Percentiles rank a stretch among this genome's conserved stretches.
These are phyloP conservation scores for Delphinella strobiligena DNA, from an alignment of 2,329 filamentous ascomycete species.

Conservation along the genomic window DNA sequence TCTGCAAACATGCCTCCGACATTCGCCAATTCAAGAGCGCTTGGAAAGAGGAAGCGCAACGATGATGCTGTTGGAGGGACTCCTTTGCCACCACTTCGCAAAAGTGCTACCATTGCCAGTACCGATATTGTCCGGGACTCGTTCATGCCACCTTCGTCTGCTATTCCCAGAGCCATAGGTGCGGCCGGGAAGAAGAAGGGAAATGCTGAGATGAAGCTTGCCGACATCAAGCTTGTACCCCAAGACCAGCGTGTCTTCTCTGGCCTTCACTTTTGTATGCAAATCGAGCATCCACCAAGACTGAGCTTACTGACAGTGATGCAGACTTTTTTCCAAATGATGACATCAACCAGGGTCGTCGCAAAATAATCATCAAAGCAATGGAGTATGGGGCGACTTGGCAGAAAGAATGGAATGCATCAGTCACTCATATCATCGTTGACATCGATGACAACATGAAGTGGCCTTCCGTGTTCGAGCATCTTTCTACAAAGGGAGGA, in stretches of 20 bases:
- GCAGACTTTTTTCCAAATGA: conserved; percentile 68
- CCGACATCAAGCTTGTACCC: conserved; percentile 12
- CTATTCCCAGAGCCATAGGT: too few relatives aligned
- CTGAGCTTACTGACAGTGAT: background rate
- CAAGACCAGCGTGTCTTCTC: conserved; percentile 19
- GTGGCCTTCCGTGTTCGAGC: conserved; percentile 32
- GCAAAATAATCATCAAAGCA: conserved; percentile 61
- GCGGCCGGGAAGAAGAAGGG: conserved; percentile 3
- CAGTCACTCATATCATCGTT: conserved; percentile 67
- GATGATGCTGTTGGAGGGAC: too few relatives aligned
- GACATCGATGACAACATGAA: conserved; percentile 57
- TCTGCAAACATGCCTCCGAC: conserved; percentile 9
- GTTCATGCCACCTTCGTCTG: conserved; percentile 3
- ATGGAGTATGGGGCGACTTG: conserved; percentile 65
- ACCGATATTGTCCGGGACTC: too few relatives aligned
- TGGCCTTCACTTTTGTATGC: conserved; percentile 18
- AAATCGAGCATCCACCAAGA: background rate
- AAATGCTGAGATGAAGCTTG: conserved; percentile 2
- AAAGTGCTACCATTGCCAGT: too few relatives aligned
- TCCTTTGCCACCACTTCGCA: too few relatives aligned
- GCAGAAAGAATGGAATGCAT: conserved; percentile 41
- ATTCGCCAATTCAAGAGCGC: conserved; percentile 9
- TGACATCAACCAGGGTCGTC: conserved; percentile 55
- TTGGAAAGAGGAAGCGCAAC: conserved; percentile 19
- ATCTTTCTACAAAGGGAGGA: conserved; percentile 42